Percentiles rank a stretch among this genome's conserved stretches.
Evolutionary conservation across 352 stramenopile species (phyloP).

Genomic region (Globisporangium solare): DNA sequence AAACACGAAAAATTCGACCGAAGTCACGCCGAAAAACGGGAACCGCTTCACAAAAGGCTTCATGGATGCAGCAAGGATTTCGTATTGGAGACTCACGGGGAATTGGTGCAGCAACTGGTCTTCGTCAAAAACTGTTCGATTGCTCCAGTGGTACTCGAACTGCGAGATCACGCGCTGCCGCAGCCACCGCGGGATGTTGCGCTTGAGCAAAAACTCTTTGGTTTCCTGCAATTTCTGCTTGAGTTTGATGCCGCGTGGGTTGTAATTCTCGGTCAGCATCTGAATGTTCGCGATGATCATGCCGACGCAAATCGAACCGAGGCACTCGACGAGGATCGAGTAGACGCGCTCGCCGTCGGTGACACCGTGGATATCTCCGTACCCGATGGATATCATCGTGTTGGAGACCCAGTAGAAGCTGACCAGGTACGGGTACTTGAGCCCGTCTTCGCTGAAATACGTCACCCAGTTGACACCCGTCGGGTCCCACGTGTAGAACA

Average conservation of each 20-base stretch:
- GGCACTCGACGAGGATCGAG: conserved; percentile 78
- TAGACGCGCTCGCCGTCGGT: conserved; percentile 79
- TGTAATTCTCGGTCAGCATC: conserved; percentile 90
- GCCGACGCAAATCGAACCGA: conserved; percentile 85
- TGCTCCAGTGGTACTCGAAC: conserved; percentile 79
- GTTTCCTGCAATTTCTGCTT: conserved; percentile 74
- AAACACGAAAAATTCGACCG: conserved; percentile 74
- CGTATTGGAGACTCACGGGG: conserved; percentile 66
- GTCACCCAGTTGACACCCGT: conserved; percentile 68
- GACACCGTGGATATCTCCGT: conserved; percentile 86
- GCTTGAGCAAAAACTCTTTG: conserved; percentile 76
- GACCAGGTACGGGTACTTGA: conserved; percentile 78
- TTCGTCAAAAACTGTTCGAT: conserved; percentile 73
- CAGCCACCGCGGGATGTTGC: conserved; percentile 53
- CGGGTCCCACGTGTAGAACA: conserved; percentile 82
- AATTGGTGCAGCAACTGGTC: conserved; percentile 59
- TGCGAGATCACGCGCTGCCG: conserved; percentile 70
- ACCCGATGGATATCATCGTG: conserved; percentile 92
- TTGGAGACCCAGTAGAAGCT: conserved; percentile 92
- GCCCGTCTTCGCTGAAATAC: conserved; percentile 29
- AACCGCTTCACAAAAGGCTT: conserved; percentile 74
- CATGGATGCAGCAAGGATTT: conserved; percentile 75
- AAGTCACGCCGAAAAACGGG: conserved; percentile 68
- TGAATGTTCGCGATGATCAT: conserved; percentile 93
- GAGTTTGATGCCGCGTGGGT: conserved; percentile 68